A percentile compares a stretch with the other conserved stretches of the same genome.
phyloP scores from a whole-genome alignment of 1,284 basidiomycete species.

The Takashimella koratensis region DNA sequence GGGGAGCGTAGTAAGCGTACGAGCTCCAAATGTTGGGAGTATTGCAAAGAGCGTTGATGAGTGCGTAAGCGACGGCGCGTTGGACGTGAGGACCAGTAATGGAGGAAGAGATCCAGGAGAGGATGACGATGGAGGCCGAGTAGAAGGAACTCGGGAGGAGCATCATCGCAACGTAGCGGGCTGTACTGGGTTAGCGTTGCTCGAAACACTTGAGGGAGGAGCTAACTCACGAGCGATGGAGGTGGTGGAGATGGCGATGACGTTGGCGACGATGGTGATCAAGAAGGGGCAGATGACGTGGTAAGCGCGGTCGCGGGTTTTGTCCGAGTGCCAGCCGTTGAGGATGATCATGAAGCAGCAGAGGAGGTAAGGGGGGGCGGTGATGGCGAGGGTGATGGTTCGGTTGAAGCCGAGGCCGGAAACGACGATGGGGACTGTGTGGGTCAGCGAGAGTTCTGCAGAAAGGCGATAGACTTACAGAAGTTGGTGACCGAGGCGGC shows the following conservation, averaged over 20 bases:
- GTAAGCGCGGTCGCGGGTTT: constrained; percentile 30
- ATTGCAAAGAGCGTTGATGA: constrained; percentile 47
- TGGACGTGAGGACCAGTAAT: constrained; percentile 47
- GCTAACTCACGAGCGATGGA: constrained; percentile 35
- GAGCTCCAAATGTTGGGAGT: constrained; percentile 49
- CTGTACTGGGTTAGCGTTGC: too few relatives aligned
- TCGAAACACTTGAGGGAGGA: too few relatives aligned
- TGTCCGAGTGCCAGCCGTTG: constrained; percentile 43
- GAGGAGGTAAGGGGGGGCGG: constrained; percentile 44
- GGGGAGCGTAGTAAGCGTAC: constrained; percentile 42
- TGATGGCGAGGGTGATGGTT: constrained; percentile 43
- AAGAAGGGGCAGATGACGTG: constrained; percentile 14
- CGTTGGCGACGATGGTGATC: constrained; percentile 66
- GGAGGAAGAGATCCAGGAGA: constrained; percentile 44
- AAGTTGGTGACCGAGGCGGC: constrained; percentile 45
- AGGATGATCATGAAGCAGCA: constrained; percentile 35
- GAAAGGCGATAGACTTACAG: too few relatives aligned
- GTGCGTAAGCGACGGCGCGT: constrained; percentile 46
- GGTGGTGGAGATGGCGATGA: constrained; percentile 58
- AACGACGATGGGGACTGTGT: constrained; percentile 44
- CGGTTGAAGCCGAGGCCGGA: constrained; percentile 39
- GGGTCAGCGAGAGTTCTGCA: too few relatives aligned
- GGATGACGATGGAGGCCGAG: constrained; percentile 42
- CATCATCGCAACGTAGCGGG: constrained; percentile 44
- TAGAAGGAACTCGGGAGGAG: constrained; percentile 37